Evolutionary conservation across 2,329 filamentous ascomycete genomes (phyloP), one percentile per base, ranked within the genome.

Genomic region (Epicoccum nigrum): DNA sequence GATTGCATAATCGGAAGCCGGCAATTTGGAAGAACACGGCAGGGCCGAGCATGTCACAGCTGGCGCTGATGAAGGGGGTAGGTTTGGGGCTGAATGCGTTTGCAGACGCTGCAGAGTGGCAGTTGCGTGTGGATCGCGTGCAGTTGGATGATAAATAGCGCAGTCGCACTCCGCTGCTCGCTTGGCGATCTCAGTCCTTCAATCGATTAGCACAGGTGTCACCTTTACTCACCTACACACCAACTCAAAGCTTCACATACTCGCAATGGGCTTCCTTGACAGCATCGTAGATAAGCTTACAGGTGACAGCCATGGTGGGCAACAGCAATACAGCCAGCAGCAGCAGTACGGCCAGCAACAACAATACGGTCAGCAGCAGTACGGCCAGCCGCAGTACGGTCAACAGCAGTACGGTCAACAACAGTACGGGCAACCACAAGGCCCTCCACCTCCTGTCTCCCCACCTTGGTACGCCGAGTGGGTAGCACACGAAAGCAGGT

Each of bases 391-490:
- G 16, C 42, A 45, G 20, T 25, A 45, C n/a, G 21, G 35, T n/a
- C 21, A 44, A 13, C 56, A 63, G 12, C 39, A 48, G 11, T 51
- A 58, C 27, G 32, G 33, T 20, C 23, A 16, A 6, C 23, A 16
- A 6, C 34, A 59, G 4, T 34, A 54, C 17, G 21, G 35, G 13
- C 21, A 44, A 13, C 54, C 62, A 12, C 39, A 48, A 11, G 56
- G 55, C 3, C 57, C 63, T n/a, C 63, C 63, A 7, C 63, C 63
- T 6, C 63, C 63, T n/a, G 63, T 66, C 25, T 66, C 62, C 7
- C 58, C 58, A 13, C 63, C 63, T 2, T 66, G 63, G 63, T 46
- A 48, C 5, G 58, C 63, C 3, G 63, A 66, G 35, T 66, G 63
- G 63, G 57, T 62, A 41, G 39, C 30, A 8, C 58, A 55, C 25